Base-by-base conservation (phyloP, 1,284 basidiomycete genomes). In the Irpex rosettiformis region DNA sequence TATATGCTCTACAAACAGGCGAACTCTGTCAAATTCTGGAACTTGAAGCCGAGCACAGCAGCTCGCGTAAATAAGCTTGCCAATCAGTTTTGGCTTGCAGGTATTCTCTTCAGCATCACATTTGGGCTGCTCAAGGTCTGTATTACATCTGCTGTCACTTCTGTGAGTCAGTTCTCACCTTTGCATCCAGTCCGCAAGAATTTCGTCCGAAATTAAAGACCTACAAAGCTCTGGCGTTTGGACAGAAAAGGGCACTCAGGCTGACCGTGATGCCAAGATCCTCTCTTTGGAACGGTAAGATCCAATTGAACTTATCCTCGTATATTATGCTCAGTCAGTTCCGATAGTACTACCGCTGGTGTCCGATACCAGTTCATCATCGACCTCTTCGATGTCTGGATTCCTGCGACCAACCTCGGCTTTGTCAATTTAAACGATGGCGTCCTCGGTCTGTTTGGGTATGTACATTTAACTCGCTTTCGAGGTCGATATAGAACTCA, bases 71-170 rank as follows among this genome's bases (percentile, higher is more conserved):
- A 83, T 62, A 90, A 86, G 71, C 80, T 85, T 37, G 88, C 94
- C 3, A 91, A 91, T 70, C 85, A 90, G 56, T 91, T 95, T 75
- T 99, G 96, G 96, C 78, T 98, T 47, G 80, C 87, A 8, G 97
- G 96, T 2, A 94, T 98, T 64, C 62, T 88, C 29, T 85, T 93
- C 67, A 93, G 89, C 67, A 79, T 95, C 48, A 73, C 82, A 16
- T 81, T 89, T 65, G 81, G 84, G 37, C 70, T 88, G 43, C 68
- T 91, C 68, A 92, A 91, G 78, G 89, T 86, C 59, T 49, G 72
- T 58, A 24, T 22, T n/a, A 22, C n/a, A 8, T 16, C 22, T 33
- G 16, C 18, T 28, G 49, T n/a, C 7, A n/a, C n/a, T 33, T 24
- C 30, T 18, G 18, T 18, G 48, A 30, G 11, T 2, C 4, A 27